Base-by-base conservation (phyloP, 495 filamentous ascomycete genomes). In the Penicillium herquei region DNA sequence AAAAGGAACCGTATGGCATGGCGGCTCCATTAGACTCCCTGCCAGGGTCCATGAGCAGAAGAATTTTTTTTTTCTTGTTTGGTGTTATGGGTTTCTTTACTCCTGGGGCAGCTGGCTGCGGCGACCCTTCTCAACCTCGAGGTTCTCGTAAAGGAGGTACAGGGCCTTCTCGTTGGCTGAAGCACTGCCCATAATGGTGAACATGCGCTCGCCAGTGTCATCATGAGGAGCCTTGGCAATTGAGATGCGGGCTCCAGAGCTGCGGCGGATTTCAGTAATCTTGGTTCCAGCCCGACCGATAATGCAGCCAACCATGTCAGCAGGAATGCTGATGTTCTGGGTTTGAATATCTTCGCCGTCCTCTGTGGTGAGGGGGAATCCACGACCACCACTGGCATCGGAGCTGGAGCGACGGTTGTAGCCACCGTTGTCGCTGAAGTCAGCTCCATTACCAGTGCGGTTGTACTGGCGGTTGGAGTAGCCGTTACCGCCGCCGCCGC, bases 271-370 rank as follows among this genome's bases (percentile, higher is more conserved):
- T 74, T 98, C 94, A 66, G 89, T 95, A 67, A 98, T 98, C 82
- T 98, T 98, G 78, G 81, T 89, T 51, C 94, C 94, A 41, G 77
- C 90, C 51, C 92, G 87, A 54, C 94, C 94, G 70, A 98, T 98
- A 76, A 98, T 98, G 77, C 94, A 98, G 52, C 94, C 94, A 73
- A 98, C 94, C 94, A 98, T 98, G 75, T 98, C 94, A 18, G 94
- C 88, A 32, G 94, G 94, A 64, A 98, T 98, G 75, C 91, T 96
- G 78, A 98, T 98, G 74, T 98, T 98, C 66, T 98, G 95, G 6
- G 94, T 98, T 74, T 96, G 94, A 48, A 97, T 86, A 70, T 96
- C 93, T 68, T 98, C 95, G 44, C 95, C 94, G 52, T 98, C 93
- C 67, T 97, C 95, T 51, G 92, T 91, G 55, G 91, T 84, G 52